Evolutionary conservation across 345 rosid species (phyloP), one percentile per base, ranked within the genome.

Genomic region (Melaleuca quinquenervia): DNA sequence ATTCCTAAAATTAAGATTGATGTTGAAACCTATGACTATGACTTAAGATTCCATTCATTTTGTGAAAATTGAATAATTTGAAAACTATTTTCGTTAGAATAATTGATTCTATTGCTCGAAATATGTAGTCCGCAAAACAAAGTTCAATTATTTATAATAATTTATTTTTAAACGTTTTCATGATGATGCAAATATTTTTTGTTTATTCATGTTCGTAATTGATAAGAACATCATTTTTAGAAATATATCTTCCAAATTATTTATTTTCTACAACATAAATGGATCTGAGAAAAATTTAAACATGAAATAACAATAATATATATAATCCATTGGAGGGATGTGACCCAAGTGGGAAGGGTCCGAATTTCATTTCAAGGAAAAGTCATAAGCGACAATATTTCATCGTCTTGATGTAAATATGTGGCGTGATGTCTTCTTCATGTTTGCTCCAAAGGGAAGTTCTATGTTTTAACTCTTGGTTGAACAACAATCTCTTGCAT

Each of bases 71-170:
- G 8, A 5, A 32, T 18, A 0, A 70, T 5, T 70, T 36, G 3
- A 5, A 0, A 18, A 32, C 8, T 8, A 16, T 8, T 32, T 70
- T 21, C 22, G 1, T 32, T 1, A 18, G 36, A 32, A 32, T 18
- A 3, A 18, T 16, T 7, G 0, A 16, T 6, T 52, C 8, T 52
- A 52, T 7, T 5, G 7, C 18, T 36, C 32, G 1, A 70, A 70
- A 32, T 41, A 70, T 18, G 5, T 18, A 18, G 0, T 36, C 78
- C 14, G 16, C 36, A 70, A 0, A 70, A 70, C 3, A 16, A 32
- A 0, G 11, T 62, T 70, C 0, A 0, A 70, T 32, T 36, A 9
- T 70, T 13, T 12, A 18, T 0, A 70, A 36, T 0, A 70, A 70
- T 32, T 32, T 36, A 16, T 1, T 5, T 18, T 32, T 18, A 8